Base-by-base conservation (phyloP, 495 filamentous ascomycete genomes). In the Podospora pseudopauciseta region DNA sequence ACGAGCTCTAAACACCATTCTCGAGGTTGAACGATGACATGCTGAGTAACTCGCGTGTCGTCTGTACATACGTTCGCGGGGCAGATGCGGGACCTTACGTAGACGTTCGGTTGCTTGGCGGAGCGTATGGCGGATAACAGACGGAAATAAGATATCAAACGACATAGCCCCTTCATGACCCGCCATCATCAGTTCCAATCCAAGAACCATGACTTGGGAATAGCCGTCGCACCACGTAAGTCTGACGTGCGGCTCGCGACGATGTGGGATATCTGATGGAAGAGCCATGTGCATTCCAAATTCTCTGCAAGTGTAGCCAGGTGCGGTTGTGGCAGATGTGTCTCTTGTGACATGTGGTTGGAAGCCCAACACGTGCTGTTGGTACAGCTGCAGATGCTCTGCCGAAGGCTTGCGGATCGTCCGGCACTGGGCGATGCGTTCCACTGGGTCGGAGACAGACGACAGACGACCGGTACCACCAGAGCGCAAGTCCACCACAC, bases 111-210 rank as follows among this genome's bases (percentile, higher is more conserved):
- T 5, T 18, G 34, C 61, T 63, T 63, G 61, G 61, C 61, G 30
- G 16, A 30, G 9, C 39, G 39, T 49, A 3, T 49, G 39, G 39
- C 39, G 39, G 39, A 49, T 9, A 65, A 68, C 62, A 60, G 39
- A 56, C 55, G 55, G 60, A 65, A 63, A 23, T 13, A 23, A 23
- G 23, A 32, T 16, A 63, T 65, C 67, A 56, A 63, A 57, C 53
- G 9, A 57, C 67, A 69, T 63, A 69, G 67, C 67, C 67, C 55
- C 11, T 58, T 58, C 16, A 16, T 34, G 57, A 19, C 58, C 54
- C 54, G 30, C 64, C 55, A 18, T 64, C 18, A 19, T 68, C 27
- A 9, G 44, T 6, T 28, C 60, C 60, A 53, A 60, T 54, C 6
- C 20, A 30, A 30, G 39, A 16, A 15, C 7, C 54, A n/a, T 27